Percentiles rank a stretch among this genome's conserved stretches.
Evolutionary conservation across 23 red algal genomes (phyloP).

Genomic region (Pyropia haitanensis): DNA sequence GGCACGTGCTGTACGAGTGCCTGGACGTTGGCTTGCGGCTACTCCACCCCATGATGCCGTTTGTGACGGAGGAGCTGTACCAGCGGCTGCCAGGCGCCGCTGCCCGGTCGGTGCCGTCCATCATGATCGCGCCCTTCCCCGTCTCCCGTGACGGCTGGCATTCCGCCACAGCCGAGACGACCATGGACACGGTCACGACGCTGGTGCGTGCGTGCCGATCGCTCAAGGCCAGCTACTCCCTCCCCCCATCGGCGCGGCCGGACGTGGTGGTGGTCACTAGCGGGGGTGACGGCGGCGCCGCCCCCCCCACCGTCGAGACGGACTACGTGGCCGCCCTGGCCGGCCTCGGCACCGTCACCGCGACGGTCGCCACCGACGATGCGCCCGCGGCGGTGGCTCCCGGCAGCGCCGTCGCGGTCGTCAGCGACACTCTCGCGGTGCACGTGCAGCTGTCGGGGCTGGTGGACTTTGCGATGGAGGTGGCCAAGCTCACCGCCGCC

Average conservation of each 20-base stretch:
- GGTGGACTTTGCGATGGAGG: constrained; percentile 74
- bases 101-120: constrained; percentile 24
- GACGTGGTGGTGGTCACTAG: constrained; percentile 22
- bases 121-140: constrained; percentile 72
- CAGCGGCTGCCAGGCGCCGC: constrained; percentile 73
- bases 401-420: constrained; percentile 63
- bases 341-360: constrained; percentile 19
- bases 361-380: constrained; percentile 9
- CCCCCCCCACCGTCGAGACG: constrained; percentile 1
- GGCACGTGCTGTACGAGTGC: constrained; percentile 71
- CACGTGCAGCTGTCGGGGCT: constrained; percentile 66
- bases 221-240: constrained; percentile 55
- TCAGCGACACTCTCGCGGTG: constrained; percentile 42
- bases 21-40: constrained; percentile 75
- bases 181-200: constrained; percentile 53
- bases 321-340: constrained; percentile 48
- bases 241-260: constrained; percentile 56
- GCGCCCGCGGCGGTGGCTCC: constrained; percentile 18
- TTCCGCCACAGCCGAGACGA: constrained; percentile 22
- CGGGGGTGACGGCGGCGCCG: constrained; percentile 11
- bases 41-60: constrained; percentile 99
- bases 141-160: neutral
- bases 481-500: constrained; percentile 57
- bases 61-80: constrained; percentile 95
- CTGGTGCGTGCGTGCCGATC: constrained; percentile 60